phyloP scores from a whole-genome alignment of 192 early-diverging fungal genomes.

The Allomyces macrogynus region DNA sequence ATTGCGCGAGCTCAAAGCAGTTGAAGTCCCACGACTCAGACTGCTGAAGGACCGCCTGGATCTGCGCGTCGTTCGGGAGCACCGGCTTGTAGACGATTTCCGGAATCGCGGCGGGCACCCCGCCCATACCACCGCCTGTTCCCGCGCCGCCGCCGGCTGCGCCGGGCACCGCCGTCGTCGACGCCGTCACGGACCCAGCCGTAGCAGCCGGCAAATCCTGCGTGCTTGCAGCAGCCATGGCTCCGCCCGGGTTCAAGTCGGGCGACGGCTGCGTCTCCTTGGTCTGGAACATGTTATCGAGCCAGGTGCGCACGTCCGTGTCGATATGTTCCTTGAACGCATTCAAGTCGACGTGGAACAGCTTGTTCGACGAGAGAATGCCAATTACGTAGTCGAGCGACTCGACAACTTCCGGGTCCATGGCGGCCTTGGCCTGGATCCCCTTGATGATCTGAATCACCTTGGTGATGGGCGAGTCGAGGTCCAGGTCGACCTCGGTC shows the following conservation, averaged over 20 bases:
- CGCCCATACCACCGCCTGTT: no score
- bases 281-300: constrained; percentile 1
- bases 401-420: constrained; percentile 20
- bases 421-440: constrained; percentile 11
- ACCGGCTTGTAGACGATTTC: not conserved
- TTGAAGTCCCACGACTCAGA: constrained; percentile 3
- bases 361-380: constrained; percentile 22
- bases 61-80: not conserved
- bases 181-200: not conserved
- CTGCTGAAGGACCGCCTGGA: not conserved
- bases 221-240: not conserved
- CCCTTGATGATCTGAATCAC: constrained; percentile 21
- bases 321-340: constrained; percentile 9
- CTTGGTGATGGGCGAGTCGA: constrained; percentile 21
- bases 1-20: constrained; percentile 1
- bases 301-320: constrained; percentile 2
- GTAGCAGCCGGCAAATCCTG: no score
- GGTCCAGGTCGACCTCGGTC: constrained; percentile 1
- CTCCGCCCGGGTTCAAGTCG: not conserved
- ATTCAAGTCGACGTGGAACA: constrained; percentile 22
- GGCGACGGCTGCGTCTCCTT: not conserved
- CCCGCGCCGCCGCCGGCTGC: not conserved
- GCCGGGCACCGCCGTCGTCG: not conserved
- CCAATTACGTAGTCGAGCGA: constrained; percentile 21
- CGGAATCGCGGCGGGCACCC: not conserved